A percentile compares a stretch with the other conserved stretches of the same genome.
These are phyloP conservation scores for Colletotrichum sp. DNA, from an alignment of 2,329 filamentous ascomycete genomes.

Conservation along the genomic window DNA sequence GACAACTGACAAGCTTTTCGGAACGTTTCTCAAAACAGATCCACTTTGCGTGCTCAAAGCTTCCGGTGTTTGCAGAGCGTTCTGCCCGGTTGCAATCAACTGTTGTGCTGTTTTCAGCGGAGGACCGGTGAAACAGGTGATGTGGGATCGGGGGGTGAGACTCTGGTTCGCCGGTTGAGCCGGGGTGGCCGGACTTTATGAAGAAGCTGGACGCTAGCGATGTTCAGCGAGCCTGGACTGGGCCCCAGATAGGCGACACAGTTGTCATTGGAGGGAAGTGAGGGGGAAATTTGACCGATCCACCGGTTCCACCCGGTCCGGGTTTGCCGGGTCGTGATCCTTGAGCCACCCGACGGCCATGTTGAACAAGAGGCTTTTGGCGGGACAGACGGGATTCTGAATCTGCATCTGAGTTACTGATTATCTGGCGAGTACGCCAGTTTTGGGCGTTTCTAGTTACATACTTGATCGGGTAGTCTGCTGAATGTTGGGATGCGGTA, in stretches of 20 bases:
- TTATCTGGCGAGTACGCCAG: neutral
- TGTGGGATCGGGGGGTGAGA: neutral
- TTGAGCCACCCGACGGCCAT: neutral
- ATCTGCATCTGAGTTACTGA: neutral
- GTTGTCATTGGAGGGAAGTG: constrained; percentile 12
- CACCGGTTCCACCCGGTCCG: constrained; percentile 4
- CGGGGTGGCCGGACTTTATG: constrained; percentile 9
- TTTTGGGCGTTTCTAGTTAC: neutral
- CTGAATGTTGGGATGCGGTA: neutral
- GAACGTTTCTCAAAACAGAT: neutral
- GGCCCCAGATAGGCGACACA: constrained; percentile 2
- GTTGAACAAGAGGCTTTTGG: accelerated
- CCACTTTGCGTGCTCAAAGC: neutral
- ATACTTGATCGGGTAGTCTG: constrained; percentile 16
- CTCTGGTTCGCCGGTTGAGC: constrained; percentile 13
- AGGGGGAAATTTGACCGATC: neutral
- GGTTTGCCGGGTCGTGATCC: neutral
- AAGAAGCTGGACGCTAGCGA: neutral
- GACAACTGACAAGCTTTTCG: neutral
- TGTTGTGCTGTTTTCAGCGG: neutral
- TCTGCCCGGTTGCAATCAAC: neutral
- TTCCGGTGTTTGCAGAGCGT: neutral
- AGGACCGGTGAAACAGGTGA: constrained; percentile 1
- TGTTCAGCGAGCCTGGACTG: neutral
- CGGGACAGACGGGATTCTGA: neutral